Conservation (phyloP, 768 basidiomycete genomes). For the Boletus rubroflammeus region DNA sequence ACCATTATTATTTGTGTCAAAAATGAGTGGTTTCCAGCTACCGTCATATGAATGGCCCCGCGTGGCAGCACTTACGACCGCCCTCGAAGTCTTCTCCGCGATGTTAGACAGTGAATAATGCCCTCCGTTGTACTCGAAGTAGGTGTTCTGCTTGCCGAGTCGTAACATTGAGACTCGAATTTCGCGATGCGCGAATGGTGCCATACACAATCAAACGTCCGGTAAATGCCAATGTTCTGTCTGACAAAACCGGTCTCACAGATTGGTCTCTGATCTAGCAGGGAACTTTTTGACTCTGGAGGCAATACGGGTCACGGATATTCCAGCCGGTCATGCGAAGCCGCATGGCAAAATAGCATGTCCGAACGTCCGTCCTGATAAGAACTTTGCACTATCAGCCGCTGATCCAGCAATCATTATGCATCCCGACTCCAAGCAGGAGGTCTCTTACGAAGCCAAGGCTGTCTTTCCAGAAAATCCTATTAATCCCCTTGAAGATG, state of each 20-base stretch:
- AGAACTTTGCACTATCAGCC: neutral
- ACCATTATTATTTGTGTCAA: neutral
- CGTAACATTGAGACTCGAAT: neutral
- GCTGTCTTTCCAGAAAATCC: neutral
- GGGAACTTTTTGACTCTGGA: neutral
- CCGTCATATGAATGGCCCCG: neutral
- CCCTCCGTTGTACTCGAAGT: neutral
- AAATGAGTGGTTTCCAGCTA: neutral
- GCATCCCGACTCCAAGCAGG: neutral
- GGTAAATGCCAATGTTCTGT: neutral
- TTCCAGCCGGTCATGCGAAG: neutral
- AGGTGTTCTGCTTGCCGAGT: neutral
- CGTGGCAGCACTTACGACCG: neutral
- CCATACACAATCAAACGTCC: too few species aligned
- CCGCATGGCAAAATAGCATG: neutral
- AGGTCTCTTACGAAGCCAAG: neutral
- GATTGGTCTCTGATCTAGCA: neutral
- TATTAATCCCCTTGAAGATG: constrained; percentile 15
- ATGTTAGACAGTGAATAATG: neutral
- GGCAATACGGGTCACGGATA: neutral
- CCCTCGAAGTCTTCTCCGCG: neutral
- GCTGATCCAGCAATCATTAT: neutral
- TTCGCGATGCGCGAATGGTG: neutral
- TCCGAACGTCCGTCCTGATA: neutral
- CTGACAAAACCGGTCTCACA: neutral